These are phyloP conservation scores for Lepiota brunneoincarnata DNA, from an alignment of 768 basidiomycete species.

Conservation along the genomic window DNA sequence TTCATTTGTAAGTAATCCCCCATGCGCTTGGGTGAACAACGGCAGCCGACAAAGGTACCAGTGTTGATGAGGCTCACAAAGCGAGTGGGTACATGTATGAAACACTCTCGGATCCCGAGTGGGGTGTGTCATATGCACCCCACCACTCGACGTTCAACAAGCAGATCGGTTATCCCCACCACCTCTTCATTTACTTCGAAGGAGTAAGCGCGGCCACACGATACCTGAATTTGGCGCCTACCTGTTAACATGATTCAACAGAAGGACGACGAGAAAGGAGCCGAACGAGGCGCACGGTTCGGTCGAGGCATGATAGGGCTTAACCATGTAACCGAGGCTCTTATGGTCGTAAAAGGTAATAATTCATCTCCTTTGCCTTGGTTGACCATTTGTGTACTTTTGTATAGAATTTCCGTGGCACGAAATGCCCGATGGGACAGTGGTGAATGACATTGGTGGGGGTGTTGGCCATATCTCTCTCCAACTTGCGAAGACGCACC, in stretches of 20 bases:
- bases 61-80: constrained; percentile 18
- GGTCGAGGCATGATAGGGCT: constrained; percentile 31
- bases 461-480: constrained; percentile 29
- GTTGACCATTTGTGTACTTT: no score
- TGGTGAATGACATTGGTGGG: constrained; percentile 35
- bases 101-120: constrained; percentile 30
- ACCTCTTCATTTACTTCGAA: constrained; percentile 17
- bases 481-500: constrained; percentile 22
- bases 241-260: not conserved
- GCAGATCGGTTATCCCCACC: constrained; percentile 12
- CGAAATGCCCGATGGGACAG: constrained; percentile 10
- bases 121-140: constrained; percentile 19
- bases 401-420: no score
- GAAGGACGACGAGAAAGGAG: not conserved
- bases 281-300: constrained; percentile 22
- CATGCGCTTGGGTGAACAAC: no score
- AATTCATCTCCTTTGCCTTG: not conserved
- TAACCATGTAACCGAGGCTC: constrained; percentile 25
- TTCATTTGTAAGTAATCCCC: constrained; percentile 19
- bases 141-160: constrained; percentile 2
- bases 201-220: constrained; percentile 10
- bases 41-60: no score
- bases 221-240: not conserved
- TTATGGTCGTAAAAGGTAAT: constrained; percentile 26
- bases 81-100: constrained; percentile 24